These are phyloP conservation scores for Phaeophleospora eucalypticola DNA, from an alignment of 2,329 filamentous ascomycete species.

Conservation along the genomic window DNA sequence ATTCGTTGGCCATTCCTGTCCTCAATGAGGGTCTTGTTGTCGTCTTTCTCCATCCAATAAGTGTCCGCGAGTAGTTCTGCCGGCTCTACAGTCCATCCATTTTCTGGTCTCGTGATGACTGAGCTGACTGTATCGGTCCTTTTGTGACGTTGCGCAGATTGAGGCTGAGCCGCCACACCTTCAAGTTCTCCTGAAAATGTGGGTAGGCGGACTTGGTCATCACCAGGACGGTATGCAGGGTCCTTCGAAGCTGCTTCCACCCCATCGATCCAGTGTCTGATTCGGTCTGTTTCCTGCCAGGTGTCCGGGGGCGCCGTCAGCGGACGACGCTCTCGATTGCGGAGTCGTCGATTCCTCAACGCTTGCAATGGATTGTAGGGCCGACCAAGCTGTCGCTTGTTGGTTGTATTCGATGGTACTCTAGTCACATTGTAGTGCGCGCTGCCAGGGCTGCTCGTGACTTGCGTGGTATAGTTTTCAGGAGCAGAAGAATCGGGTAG, in stretches of 20 bases:
- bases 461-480: conserved; percentile 38
- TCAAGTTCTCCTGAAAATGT: conserved; percentile 27
- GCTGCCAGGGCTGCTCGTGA: conserved; percentile 41
- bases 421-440: conserved; percentile 38
- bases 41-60: conserved; percentile 80
- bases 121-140: conserved; percentile 42
- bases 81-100: conserved; percentile 81
- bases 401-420: conserved; percentile 35
- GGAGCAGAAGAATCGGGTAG: conserved; percentile 45
- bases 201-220: conserved; percentile 29
- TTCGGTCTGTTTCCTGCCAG: conserved; percentile 68
- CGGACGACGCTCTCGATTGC: conserved; percentile 69
- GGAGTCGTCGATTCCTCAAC: conserved; percentile 82
- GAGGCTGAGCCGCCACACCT: conserved; percentile 9
- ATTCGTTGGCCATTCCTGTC: conserved; percentile 72
- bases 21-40: conserved; percentile 77
- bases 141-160: conserved; percentile 24
- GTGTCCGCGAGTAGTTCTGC: conserved; percentile 84
- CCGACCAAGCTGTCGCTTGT: conserved; percentile 54
- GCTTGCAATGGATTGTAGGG: conserved; percentile 89
- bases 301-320: conserved; percentile 72
- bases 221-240: conserved; percentile 37
- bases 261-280: conserved; percentile 72
- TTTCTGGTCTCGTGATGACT: conserved; percentile 67
- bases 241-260: conserved; percentile 50